phyloP scores from a whole-genome alignment of 2,329 filamentous ascomycete genomes.

The Cladosporium sp. region DNA sequence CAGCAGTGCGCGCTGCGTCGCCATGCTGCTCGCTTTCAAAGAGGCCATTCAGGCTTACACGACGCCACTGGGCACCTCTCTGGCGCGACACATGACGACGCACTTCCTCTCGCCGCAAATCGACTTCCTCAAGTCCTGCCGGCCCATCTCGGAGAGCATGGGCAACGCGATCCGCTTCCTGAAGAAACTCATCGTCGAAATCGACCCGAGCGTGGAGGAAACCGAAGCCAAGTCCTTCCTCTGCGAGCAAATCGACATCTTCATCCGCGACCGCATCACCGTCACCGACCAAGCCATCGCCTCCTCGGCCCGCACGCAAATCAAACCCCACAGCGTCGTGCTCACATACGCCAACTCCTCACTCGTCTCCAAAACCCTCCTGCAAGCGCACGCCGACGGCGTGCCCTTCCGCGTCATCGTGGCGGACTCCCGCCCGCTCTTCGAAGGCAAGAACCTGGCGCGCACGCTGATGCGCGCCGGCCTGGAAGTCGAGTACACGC shows the following conservation, averaged over 20 bases:
- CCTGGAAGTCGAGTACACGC: slow-evolving; percentile 74
- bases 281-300: slow-evolving; percentile 85
- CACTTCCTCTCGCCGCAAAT: slow-evolving; percentile 93
- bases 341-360: slow-evolving; percentile 84
- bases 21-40: slow-evolving; percentile 85
- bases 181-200: slow-evolving; percentile 85
- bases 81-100: slow-evolving; percentile 85
- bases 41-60: slow-evolving; percentile 91
- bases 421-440: slow-evolving; percentile 70
- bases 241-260: slow-evolving; percentile 76
- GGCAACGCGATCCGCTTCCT: slow-evolving; percentile 94
- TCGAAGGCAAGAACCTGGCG: slow-evolving; percentile 68
- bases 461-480: slow-evolving; percentile 65
- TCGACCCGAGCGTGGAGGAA: slow-evolving; percentile 83
- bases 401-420: slow-evolving; percentile 79
- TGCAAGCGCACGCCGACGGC: slow-evolving; percentile 65
- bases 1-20: slow-evolving; percentile 81
- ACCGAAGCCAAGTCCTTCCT: slow-evolving; percentile 75
- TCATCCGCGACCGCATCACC: slow-evolving; percentile 85
- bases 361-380: slow-evolving; percentile 77
- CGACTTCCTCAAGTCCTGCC: slow-evolving; percentile 86
- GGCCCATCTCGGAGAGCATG: slow-evolving; percentile 95
- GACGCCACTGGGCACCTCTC: slow-evolving; percentile 76
- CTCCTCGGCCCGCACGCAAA: slow-evolving; percentile 67
- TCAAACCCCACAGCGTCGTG: slow-evolving; percentile 74